Evolutionary conservation across 306 rosid species (phyloP).

Genomic region (Abrus pulchellus): DNA sequence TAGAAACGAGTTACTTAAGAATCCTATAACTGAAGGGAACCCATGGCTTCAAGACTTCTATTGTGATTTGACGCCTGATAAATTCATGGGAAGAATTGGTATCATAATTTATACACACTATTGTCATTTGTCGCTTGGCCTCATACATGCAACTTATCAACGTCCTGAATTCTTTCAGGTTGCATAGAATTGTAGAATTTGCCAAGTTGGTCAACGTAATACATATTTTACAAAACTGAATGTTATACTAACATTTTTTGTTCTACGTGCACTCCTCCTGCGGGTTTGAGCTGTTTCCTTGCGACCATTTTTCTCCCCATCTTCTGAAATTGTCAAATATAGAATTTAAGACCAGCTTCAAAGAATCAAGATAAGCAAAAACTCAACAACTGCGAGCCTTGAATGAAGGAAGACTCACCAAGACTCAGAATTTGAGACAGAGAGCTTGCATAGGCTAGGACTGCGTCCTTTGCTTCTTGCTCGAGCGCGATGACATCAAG

Average conservation of each 20-base stretch:
- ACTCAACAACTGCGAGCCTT: background rate
- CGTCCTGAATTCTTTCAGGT: background rate
- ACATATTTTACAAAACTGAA: background rate
- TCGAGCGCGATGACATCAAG: conserved; percentile 67
- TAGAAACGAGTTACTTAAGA: background rate
- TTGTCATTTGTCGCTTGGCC: background rate
- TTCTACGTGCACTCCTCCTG: conserved; percentile 59
- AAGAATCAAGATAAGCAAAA: background rate
- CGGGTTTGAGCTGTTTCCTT: conserved; percentile 56
- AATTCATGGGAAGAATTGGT: too few species aligned
- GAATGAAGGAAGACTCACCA: conserved; percentile 48
- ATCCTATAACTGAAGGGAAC: background rate
- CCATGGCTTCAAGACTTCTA: background rate
- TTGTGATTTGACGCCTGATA: background rate
- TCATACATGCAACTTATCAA: conserved; percentile 1
- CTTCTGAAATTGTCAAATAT: conserved; percentile 65
- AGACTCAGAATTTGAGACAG: conserved; percentile 62
- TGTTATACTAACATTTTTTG: conserved; percentile 58
- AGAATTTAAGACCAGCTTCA: background rate
- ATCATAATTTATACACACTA: background rate
- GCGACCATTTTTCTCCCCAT: conserved; percentile 64
- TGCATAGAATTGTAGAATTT: conserved; percentile 2
- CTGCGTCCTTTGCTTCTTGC: conserved; percentile 72
- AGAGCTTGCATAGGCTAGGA: conserved; percentile 68
- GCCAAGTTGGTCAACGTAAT: background rate